Evolutionary conservation across 148 eudicot genomes (phyloP).

Genomic region (Arbutus unedo): DNA sequence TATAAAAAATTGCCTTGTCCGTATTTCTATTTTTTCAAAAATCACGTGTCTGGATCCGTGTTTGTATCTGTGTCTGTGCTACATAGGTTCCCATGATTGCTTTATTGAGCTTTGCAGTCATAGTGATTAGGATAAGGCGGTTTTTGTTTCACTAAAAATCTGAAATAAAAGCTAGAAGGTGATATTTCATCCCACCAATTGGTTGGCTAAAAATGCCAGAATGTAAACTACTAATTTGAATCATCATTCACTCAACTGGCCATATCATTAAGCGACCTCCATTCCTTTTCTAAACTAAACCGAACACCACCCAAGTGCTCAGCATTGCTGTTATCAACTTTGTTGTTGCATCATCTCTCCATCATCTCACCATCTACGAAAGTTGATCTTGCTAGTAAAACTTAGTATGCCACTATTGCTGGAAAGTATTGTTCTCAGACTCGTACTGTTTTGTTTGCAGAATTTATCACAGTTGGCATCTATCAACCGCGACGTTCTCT

Average conservation of each 20-base stretch:
- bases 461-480: constrained; percentile 66
- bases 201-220: not conserved
- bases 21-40: no score
- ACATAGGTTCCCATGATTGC: not conserved
- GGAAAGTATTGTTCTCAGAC: not conserved
- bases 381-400: not conserved
- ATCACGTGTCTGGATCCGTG: no score
- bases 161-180: not conserved
- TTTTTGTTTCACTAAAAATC: not conserved
- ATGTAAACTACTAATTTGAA: not conserved
- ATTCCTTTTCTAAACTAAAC: not conserved
- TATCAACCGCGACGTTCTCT: constrained; percentile 62
- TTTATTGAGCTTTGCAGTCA: not conserved
- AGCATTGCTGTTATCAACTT: not conserved
- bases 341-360: not conserved
- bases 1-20: no score
- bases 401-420: not conserved
- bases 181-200: not conserved
- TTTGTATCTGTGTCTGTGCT: no score
- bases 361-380: not conserved
- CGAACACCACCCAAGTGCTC: not conserved
- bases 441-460: constrained; percentile 28
- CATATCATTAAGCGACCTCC: not conserved
- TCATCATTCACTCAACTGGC: not conserved
- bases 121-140: not conserved